Base-by-base conservation (phyloP, 768 basidiomycete species). In the Termitomyces sp. region DNA sequence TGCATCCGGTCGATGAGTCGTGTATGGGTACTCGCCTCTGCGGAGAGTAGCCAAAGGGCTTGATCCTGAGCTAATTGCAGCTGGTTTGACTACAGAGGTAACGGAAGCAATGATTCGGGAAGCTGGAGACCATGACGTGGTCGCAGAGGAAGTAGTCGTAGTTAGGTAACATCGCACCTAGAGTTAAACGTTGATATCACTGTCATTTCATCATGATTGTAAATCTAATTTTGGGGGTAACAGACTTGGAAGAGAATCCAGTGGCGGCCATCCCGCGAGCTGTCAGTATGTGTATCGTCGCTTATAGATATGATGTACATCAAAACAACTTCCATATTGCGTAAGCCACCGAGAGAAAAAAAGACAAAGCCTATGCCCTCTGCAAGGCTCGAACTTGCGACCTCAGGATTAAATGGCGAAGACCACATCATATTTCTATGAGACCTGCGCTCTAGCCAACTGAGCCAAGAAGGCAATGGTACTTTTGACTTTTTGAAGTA, bases 391-490 rank as follows among this genome's bases (percentile, higher is more conserved):
- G 77, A 80, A 80, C 79, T 79, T 78, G 79, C 79, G 78, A 79
- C 78, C 79, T 79, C 78, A 77, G 79, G 79, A 79, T 80, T 76
- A 20, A 69, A 69, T 65, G 67, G 63, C 3, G 0, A 2, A 0
- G 0, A 25, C 32, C 65, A 68, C 64, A 66, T 77, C 77, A 77
- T 71, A 54, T 9, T 57, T 32, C 66, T 81, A 81, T 80, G 79
- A 81, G 79, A 81, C 79, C 79, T 78, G 79, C 79, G 79, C 79
- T 80, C 79, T 80, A 81, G 69, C 79, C 79, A 80, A 78, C 79
- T 80, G 79, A 80, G 79, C 79, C 79, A 80, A 54, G 51, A 55
- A 52, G 58, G 54, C 57, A 36, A 17, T 17, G 7, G 0, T 40
- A 4, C 4, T 40, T 1, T 40, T 14, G 38, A 1, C 12, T 1